Base-by-base conservation (phyloP, 495 filamentous ascomycete species). In the Penicillium parvum region DNA sequence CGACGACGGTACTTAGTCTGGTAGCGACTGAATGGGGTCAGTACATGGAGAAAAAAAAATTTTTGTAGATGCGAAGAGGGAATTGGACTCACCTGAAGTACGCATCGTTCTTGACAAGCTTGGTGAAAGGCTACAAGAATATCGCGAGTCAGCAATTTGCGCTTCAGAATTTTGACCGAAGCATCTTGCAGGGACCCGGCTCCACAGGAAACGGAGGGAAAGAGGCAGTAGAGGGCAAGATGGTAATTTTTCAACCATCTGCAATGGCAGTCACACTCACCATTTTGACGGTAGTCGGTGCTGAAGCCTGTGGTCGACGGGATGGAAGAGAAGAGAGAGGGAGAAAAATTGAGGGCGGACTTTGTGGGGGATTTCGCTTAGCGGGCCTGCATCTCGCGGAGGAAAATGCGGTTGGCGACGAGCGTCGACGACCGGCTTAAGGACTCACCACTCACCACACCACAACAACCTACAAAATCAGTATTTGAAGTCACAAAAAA, bases 1-100 rank as follows among this genome's bases (percentile, higher is more conserved):
- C 92, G 84, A 70, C 92, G 89, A 76, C 87, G 91, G 86, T 96
- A 99, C 83, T 99, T 99, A 71, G 91, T 95, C 79, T 99, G 92
- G 79, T 86, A 99, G 69, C 92, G 89, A 65, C 90, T 95, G 69
- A 15, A 32, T 15, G 36, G 48, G 30, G 33, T 59, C 39, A 58
- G 65, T 43, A 54, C 17, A 29, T 29, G 17, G 30, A 42, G 55
- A 53, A 27, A 45, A 43, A 45, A 46, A 29, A 34, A 10, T 29
- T 12, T 7, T 30, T 17, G 1, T 2, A 7, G 3, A 8, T 2
- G 17, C 6, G 8, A 16, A 19, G 16, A 10, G 10, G 9, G 32
- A 17, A 27, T 12, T 32, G 43, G 14, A 53, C 84, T 83, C 60
- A 95, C 88, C 86, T 91, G 83, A 85, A 96, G 85, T 97, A 97